Evolutionary conservation across 768 basidiomycete species (phyloP).

Genomic region (Suillus weaverae): DNA sequence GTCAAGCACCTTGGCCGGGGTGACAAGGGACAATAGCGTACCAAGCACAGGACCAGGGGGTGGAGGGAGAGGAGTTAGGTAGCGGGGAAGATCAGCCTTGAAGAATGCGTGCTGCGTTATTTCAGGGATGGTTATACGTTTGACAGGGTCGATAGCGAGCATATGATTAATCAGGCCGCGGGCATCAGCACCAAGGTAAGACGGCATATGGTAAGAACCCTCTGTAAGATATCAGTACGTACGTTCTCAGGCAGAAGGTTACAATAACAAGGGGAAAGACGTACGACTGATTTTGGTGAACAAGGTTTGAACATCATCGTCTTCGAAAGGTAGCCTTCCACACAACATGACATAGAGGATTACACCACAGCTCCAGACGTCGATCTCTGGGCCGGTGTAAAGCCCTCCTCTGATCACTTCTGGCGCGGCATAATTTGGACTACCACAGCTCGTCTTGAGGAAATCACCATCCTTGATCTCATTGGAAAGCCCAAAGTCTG

Average conservation of each 20-base stretch:
- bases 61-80: constrained; percentile 82
- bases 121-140: constrained; percentile 90
- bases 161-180: constrained; percentile 79
- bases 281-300: constrained; percentile 93
- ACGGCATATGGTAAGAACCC: constrained; percentile 84
- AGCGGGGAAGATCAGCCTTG: constrained; percentile 78
- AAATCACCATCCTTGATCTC: constrained; percentile 97
- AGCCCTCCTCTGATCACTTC: constrained; percentile 95
- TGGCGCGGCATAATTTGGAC: constrained; percentile 98
- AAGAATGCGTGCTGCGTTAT: constrained; percentile 93
- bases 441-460: constrained; percentile 95
- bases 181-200: constrained; percentile 78
- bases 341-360: constrained; percentile 98
- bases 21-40: constrained; percentile 69
- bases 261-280: constrained; percentile 24
- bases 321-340: constrained; percentile 94
- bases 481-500: constrained; percentile 97
- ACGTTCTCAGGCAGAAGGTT: neutral
- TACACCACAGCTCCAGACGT: constrained; percentile 99
- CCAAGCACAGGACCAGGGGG: constrained; percentile 76
- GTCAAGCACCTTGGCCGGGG: constrained; percentile 64
- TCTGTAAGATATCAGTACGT: constrained; percentile 45
- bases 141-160: constrained; percentile 93
- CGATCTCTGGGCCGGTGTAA: constrained; percentile 97
- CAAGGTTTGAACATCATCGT: constrained; percentile 89